Evolutionary conservation across 768 basidiomycete species (phyloP).

Genomic region (Mycena kentingensis): DNA sequence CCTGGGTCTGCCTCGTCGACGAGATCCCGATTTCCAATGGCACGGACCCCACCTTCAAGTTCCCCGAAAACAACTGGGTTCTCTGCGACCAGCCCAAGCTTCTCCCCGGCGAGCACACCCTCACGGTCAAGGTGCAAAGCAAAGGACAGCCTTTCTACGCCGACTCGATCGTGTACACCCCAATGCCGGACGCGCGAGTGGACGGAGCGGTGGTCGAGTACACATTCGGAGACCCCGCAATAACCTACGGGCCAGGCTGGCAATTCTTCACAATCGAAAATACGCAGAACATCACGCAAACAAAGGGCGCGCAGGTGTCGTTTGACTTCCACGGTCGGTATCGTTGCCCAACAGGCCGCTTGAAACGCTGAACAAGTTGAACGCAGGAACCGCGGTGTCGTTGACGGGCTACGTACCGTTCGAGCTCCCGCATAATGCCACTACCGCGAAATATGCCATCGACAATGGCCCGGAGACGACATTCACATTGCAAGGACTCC

Average conservation of each 20-base stretch:
- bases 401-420: constrained; percentile 17
- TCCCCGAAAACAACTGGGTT: constrained; percentile 29
- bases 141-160: constrained; percentile 31
- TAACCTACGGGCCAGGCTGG: constrained; percentile 29
- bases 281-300: constrained; percentile 23
- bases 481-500: constrained; percentile 27
- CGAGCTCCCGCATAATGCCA: constrained; percentile 1
- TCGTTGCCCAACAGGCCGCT: too few species aligned
- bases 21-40: constrained; percentile 24
- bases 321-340: constrained; percentile 34
- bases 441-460: constrained; percentile 21
- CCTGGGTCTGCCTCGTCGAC: constrained; percentile 28
- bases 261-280: constrained; percentile 21
- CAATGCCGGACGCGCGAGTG: constrained; percentile 22
- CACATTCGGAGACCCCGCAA: constrained; percentile 23
- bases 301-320: constrained; percentile 21
- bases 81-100: constrained; percentile 25
- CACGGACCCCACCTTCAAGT: constrained; percentile 15
- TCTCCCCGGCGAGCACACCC: constrained; percentile 27
- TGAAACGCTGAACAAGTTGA: too few species aligned
- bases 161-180: constrained; percentile 31
- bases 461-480: constrained; percentile 21
- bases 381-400: constrained; percentile 14
- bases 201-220: constrained; percentile 23
- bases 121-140: constrained; percentile 26